Conservation (phyloP, 2,329 filamentous ascomycete species). For the Fusarium chuoi region DNA sequence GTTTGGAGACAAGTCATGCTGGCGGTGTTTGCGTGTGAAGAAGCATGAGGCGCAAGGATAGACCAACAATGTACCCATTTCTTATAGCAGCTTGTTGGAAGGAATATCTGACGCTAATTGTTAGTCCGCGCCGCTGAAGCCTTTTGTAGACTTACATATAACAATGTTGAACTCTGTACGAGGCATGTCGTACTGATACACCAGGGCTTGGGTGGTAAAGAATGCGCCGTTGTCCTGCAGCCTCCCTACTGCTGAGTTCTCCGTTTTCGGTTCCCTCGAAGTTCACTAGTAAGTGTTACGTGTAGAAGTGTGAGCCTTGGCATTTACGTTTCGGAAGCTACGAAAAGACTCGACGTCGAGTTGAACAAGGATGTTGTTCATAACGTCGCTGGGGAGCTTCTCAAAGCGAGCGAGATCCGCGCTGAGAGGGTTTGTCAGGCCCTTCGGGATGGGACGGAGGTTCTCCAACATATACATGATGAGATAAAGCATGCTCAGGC, state of each 20-base stretch:
- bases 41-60: not conserved
- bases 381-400: not conserved
- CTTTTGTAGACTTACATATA: not conserved
- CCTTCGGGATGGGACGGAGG: too few species aligned
- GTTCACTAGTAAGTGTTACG: not conserved
- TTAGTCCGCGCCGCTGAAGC: too few species aligned
- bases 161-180: not conserved
- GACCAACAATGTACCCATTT: not conserved
- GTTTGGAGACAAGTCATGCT: too few species aligned
- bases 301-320: not conserved
- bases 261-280: accelerated
- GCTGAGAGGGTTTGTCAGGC: too few species aligned
- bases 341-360: not conserved
- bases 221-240: not conserved
- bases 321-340: not conserved
- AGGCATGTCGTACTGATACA: not conserved
- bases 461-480: too few species aligned
- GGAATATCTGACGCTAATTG: not conserved
- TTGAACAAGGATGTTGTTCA: not conserved
- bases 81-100: not conserved
- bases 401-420: not conserved
- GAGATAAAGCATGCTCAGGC: not conserved
- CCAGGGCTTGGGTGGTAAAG: too few species aligned
- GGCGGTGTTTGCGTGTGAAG: not conserved
- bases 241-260: not conserved